Evolutionary conservation across 2,329 filamentous ascomycete species (phyloP).

Genomic region (Epichloe sibirici): DNA sequence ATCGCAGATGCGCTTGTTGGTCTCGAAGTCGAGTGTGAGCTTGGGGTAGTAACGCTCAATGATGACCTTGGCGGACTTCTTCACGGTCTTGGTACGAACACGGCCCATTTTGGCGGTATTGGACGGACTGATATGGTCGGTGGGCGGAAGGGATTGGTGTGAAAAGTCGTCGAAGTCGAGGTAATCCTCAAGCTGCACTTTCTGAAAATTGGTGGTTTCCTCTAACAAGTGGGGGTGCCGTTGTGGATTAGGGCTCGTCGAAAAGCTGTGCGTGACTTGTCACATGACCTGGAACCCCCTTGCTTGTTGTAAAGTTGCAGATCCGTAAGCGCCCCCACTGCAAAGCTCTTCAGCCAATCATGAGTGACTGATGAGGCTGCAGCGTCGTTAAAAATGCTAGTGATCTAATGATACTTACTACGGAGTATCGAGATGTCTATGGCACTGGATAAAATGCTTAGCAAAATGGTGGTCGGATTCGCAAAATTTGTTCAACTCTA

Average conservation of each 20-base stretch:
- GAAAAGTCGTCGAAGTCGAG: constrained; percentile 3
- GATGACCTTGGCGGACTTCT: constrained; percentile 93
- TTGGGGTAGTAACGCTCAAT: constrained; percentile 98
- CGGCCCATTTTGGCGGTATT: constrained; percentile 55
- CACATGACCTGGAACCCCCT: constrained; percentile 13
- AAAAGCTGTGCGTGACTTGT: constrained; percentile 5
- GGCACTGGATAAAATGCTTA: neutral
- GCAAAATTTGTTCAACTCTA: neutral
- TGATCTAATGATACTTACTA: too few species aligned
- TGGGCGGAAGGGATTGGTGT: constrained; percentile 17
- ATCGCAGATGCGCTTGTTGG: constrained; percentile 99
- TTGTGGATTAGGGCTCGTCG: constrained; percentile 18
- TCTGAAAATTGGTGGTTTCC: constrained; percentile 19
- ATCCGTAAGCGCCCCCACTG: neutral
- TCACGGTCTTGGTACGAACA: constrained; percentile 58
- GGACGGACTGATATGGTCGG: constrained; percentile 22
- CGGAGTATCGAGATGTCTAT: neutral
- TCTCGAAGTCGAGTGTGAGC: constrained; percentile 99
- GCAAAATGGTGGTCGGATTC: neutral
- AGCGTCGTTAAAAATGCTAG: too few species aligned
- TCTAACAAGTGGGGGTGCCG: constrained; percentile 10
- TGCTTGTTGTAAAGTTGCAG: neutral
- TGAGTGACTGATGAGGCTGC: neutral
- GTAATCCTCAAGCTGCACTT: constrained; percentile 8
- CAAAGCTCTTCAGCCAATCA: neutral